A percentile compares a stretch with the other conserved stretches of the same genome.
These are phyloP conservation scores for Neonectria neomacrospora DNA, from an alignment of 2,329 filamentous ascomycete genomes.

Conservation along the genomic window DNA sequence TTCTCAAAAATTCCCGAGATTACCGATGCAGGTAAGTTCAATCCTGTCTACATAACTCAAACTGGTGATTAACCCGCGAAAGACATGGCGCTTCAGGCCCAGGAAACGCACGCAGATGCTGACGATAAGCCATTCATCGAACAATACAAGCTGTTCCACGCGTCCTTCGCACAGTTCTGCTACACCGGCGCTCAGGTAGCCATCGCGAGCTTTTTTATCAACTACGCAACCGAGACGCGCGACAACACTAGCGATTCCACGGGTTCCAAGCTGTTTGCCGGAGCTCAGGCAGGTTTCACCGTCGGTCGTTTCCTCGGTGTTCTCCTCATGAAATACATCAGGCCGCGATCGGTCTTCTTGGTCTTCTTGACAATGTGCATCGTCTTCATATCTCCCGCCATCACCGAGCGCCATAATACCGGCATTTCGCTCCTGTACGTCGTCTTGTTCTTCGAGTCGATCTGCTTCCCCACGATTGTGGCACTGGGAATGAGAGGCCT, in stretches of 20 bases:
- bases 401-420: slow-evolving; percentile 57
- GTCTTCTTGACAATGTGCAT: slow-evolving; percentile 72
- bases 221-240: slow-evolving; percentile 73
- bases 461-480: slow-evolving; percentile 85
- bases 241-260: slow-evolving; percentile 59
- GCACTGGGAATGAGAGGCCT: slow-evolving; percentile 80
- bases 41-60: too few species aligned
- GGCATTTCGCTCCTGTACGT: slow-evolving; percentile 73
- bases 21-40: slow-evolving; percentile 58
- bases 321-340: slow-evolving; percentile 72
- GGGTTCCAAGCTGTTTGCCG: slow-evolving; percentile 76
- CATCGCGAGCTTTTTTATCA: slow-evolving; percentile 77
- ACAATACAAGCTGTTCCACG: slow-evolving; percentile 81
- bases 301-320: slow-evolving; percentile 77
- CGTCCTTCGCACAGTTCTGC: slow-evolving; percentile 79
- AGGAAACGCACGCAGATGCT: slow-evolving; percentile 62
- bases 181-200: slow-evolving; percentile 79
- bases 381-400: slow-evolving; percentile 67
- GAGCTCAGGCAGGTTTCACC: slow-evolving; percentile 78
- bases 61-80: slow-evolving; percentile 43
- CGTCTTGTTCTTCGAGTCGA: slow-evolving; percentile 81
- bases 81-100: slow-evolving; percentile 72
- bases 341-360: slow-evolving; percentile 75
- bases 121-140: slow-evolving; percentile 72
- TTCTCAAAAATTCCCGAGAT: slow-evolving; percentile 77